Evolutionary conservation across 441 rosid genomes (phyloP).

Genomic region (Jatropha podagrica): DNA sequence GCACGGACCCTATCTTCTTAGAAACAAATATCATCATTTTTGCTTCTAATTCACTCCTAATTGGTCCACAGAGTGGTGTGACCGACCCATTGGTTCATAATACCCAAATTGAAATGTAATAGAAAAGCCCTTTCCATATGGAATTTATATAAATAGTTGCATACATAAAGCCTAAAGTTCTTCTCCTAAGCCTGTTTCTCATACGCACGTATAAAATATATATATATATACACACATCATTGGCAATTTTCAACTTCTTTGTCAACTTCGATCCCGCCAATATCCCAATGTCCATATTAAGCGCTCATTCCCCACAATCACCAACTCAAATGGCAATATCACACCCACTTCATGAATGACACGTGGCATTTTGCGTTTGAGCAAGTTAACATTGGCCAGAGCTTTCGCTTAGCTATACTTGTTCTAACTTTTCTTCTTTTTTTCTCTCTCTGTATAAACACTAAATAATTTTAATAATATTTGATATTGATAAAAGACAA

Average conservation of each 20-base stretch:
- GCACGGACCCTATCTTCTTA: not conserved
- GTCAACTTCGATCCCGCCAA: conserved; percentile 31
- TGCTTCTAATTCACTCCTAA: conserved; percentile 8
- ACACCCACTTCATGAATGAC: conserved; percentile 9
- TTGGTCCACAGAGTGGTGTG: not conserved
- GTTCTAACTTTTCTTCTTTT: not conserved
- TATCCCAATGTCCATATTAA: conserved; percentile 5
- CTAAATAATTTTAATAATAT: too few species aligned
- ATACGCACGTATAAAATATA: too few species aligned
- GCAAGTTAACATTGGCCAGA: conserved; percentile 7
- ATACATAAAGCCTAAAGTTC: too few species aligned
- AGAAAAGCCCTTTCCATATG: not conserved
- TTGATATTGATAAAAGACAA: too few species aligned
- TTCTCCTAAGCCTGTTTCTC: too few species aligned
- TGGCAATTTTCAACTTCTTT: not conserved
- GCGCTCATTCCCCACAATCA: conserved; percentile 21
- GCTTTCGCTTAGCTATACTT: too few species aligned
- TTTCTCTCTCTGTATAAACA: not conserved
- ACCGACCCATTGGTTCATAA: not conserved
- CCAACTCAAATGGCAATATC: conserved; percentile 18
- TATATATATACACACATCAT: too few species aligned
- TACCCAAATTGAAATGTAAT: not conserved
- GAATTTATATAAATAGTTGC: not conserved
- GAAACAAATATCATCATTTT: conserved; percentile 5
- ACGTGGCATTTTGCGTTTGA: conserved; percentile 16